Percentiles rank a stretch among this genome's conserved stretches.
Conservation (phyloP, 371 early-diverging fungal genomes). For the Saksenaea vasiformis region DNA sequence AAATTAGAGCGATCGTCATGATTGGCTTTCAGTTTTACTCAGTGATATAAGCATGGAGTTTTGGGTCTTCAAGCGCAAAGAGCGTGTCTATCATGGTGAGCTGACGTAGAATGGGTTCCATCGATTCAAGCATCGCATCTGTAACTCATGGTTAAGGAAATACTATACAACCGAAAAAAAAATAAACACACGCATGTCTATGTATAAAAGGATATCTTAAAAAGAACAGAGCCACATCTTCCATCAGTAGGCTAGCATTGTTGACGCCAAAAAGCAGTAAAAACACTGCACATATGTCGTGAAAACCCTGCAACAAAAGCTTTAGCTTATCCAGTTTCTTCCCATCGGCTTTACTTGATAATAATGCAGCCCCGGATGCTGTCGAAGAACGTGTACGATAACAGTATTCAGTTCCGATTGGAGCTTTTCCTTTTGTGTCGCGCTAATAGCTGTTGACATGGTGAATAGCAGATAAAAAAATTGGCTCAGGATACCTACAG, state of each 20-base stretch:
- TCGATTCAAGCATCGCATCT: slow-evolving; percentile 65
- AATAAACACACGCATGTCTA: not conserved
- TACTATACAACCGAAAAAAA: not conserved
- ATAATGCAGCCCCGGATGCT: slow-evolving; percentile 63
- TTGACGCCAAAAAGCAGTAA: slow-evolving; percentile 58
- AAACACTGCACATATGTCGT: slow-evolving; percentile 70
- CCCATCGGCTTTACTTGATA: slow-evolving; percentile 54
- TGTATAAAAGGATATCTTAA: slow-evolving; percentile 58
- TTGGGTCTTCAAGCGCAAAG: slow-evolving; percentile 50
- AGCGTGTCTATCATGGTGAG: slow-evolving; percentile 56
- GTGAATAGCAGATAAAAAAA: not conserved
- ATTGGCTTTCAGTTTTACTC: slow-evolving; percentile 33
- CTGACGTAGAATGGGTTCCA: slow-evolving; percentile 63
- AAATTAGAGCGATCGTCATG: not conserved
- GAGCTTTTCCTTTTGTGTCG: slow-evolving; percentile 32
- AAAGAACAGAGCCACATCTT: slow-evolving; percentile 58
- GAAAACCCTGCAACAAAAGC: slow-evolving; percentile 57
- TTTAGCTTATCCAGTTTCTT: not conserved
- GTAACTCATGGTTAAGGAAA: slow-evolving; percentile 21
- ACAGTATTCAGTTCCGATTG: slow-evolving; percentile 49
- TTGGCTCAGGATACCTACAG: slow-evolving; percentile 23
- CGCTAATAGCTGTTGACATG: slow-evolving; percentile 27
- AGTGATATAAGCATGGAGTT: slow-evolving; percentile 50
- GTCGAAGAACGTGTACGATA: slow-evolving; percentile 52
- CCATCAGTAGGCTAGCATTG: slow-evolving; percentile 49